phyloP scores from a whole-genome alignment of 75 land plant genomes.

The Gnetum montanum region DNA sequence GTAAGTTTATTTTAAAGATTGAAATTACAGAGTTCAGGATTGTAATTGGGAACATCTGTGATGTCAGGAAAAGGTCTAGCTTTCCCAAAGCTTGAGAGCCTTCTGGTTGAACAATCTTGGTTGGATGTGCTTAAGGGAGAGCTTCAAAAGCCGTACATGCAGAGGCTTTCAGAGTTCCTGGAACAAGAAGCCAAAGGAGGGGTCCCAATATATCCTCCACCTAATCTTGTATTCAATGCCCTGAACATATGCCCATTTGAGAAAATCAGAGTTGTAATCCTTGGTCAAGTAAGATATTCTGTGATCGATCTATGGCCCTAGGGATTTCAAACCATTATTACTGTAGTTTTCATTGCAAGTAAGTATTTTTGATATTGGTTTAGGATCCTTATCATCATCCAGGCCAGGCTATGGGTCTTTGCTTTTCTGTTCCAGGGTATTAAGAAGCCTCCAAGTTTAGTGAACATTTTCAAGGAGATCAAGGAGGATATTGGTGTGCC shows the following conservation, averaged over 20 bases:
- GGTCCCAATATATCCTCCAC: constrained; percentile 75
- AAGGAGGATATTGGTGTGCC: constrained; percentile 76
- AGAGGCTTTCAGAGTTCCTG: constrained; percentile 59
- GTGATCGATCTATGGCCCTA: background rate
- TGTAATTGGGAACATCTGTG: too few species aligned
- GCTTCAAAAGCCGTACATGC: constrained; percentile 74
- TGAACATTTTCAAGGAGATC: constrained; percentile 89
- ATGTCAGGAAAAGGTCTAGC: constrained; percentile 29
- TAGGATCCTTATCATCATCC: constrained; percentile 99
- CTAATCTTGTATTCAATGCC: constrained; percentile 68
- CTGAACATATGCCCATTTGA: constrained; percentile 79
- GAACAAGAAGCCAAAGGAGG: constrained; percentile 45
- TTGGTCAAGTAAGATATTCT: constrained; percentile 67
- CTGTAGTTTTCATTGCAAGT: too few species aligned
- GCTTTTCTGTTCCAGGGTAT: constrained; percentile 94
- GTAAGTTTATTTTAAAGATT: too few species aligned
- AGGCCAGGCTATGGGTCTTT: constrained; percentile 97
- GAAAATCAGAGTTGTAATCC: constrained; percentile 71
- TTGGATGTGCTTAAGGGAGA: constrained; percentile 55
- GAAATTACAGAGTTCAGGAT: too few species aligned
- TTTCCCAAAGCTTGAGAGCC: constrained; percentile 55
- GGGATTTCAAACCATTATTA: too few species aligned
- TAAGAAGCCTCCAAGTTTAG: constrained; percentile 79
- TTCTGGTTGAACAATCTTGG: constrained; percentile 82
- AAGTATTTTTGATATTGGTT: background rate